Evolutionary conservation across 2,329 filamentous ascomycete genomes (phyloP), one percentile per base, ranked within the genome.

Genomic region (Aschersonia sp.): DNA sequence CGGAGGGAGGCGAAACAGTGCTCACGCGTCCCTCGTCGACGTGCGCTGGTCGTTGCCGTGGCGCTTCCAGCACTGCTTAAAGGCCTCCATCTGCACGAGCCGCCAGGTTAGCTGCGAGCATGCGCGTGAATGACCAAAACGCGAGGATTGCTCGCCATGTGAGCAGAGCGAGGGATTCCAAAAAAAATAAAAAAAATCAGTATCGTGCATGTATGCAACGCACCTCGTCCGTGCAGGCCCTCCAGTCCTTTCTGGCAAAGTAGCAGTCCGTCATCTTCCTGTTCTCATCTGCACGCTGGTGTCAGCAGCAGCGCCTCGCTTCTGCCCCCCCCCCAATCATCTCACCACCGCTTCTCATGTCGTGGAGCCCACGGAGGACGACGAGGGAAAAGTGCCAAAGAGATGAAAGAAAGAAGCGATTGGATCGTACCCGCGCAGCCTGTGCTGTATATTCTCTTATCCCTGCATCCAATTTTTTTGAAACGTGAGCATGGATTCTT

Each of bases 381-480:
- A 22, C 22, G 22, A 22, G 37, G 29, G 43, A 35, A 41, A 22
- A 44, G 30, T 31, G 14, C 14, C 9, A 32, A 22, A 14, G 30
- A 31, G 22, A 5, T 29, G 40, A 40, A 14, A 43, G 30, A 40
- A n/a, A 7, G 32, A 11, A 14, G 9, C 11, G 10, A 12, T 11
- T 29, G 40, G 22, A 22, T 22, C 69, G 60, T 68, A 94, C 90
- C 82, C 66, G 88, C 79, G 61, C 90, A 97, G 49, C 90, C 92
- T 3, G 90, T 97, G 71, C 87, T 95, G 71, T 87, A 94, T 65
- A 97, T 97, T 61, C 92, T 77, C 76, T 95, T 90, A 71, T 97
- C 89, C 90, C 90, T 97, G 62, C 7, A 11, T 7, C 10, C 2
- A 7, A 2, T n/a, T 41, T 12, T 9, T 14, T 9, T 41, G 11